phyloP scores from a whole-genome alignment of 2,329 filamentous ascomycete genomes.

The Graphilbum fragrans region DNA sequence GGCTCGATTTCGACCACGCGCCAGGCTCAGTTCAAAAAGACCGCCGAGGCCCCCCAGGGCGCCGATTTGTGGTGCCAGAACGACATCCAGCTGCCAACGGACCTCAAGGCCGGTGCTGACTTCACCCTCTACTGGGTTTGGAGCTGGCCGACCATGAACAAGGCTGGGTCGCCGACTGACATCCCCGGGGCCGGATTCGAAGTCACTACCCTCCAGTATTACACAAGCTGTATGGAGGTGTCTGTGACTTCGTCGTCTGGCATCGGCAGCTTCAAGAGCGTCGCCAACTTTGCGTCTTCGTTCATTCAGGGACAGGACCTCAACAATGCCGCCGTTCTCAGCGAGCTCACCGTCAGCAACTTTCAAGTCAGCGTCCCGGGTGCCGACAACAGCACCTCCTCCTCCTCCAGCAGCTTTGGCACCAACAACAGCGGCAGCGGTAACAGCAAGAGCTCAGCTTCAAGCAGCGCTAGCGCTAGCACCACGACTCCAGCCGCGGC shows the following conservation, averaged over 20 bases:
- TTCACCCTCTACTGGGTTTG: constrained; percentile 94
- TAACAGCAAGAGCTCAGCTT: no score
- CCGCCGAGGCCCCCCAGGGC: constrained; percentile 37
- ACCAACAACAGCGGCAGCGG: constrained; percentile 10
- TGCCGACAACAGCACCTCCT: constrained; percentile 5
- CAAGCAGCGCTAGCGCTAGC: constrained; percentile 6
- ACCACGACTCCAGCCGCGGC: neutral
- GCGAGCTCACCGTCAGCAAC: constrained; percentile 28
- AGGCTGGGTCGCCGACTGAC: constrained; percentile 16
- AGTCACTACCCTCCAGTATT: constrained; percentile 20
- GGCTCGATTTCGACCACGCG: constrained; percentile 46
- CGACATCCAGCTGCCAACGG: constrained; percentile 61
- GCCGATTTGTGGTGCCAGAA: constrained; percentile 67
- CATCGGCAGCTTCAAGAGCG: neutral
- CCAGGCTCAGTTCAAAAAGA: constrained; percentile 38
- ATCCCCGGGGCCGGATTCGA: constrained; percentile 21
- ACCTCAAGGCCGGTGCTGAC: constrained; percentile 46
- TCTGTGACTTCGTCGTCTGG: constrained; percentile 7
- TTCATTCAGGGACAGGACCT: constrained; percentile 26
- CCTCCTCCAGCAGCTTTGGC: constrained; percentile 3
- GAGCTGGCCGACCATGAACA: constrained; percentile 66
- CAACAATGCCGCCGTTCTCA: constrained; percentile 29
- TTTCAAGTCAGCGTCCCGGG: constrained; percentile 25
- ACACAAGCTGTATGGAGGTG: constrained; percentile 32
- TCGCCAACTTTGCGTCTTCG: constrained; percentile 8